These are phyloP conservation scores for Astrothelium macrocarpum DNA, from an alignment of 495 filamentous ascomycete genomes.

Conservation along the genomic window DNA sequence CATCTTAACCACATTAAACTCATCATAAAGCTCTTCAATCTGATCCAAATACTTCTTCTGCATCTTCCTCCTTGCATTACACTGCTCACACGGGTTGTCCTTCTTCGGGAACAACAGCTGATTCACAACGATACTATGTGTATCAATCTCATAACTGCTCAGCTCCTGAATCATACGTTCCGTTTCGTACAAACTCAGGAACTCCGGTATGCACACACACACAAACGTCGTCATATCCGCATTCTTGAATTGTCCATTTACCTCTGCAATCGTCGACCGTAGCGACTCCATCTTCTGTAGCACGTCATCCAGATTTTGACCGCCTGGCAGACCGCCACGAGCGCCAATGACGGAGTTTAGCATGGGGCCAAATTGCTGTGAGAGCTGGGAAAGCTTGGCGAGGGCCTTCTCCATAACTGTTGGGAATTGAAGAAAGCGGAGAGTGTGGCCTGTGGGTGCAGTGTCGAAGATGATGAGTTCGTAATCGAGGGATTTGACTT, in stretches of 20 bases:
- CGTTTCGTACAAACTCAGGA: conserved; percentile 94
- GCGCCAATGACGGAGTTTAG: conserved; percentile 83
- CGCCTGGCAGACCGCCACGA: conserved; percentile 76
- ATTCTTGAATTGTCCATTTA: conserved; percentile 97
- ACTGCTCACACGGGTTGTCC: conserved; percentile 84
- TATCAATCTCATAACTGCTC: conserved; percentile 86
- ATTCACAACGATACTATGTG: conserved; percentile 95
- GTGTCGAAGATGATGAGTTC: conserved; percentile 99
- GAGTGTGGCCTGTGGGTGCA: conserved; percentile 95
- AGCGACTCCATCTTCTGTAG: conserved; percentile 89
- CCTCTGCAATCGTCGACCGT: conserved; percentile 84
- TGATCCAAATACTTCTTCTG: conserved; percentile 99
- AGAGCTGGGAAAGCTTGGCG: conserved; percentile 89
- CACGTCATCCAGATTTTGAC: conserved; percentile 81
- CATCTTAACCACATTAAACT: conserved; percentile 99
- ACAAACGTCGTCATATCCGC: conserved; percentile 94
- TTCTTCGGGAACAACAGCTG: conserved; percentile 89
- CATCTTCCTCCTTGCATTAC: conserved; percentile 91
- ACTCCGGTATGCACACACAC: conserved; percentile 97
- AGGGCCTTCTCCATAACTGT: conserved; percentile 97
- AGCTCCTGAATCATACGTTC: conserved; percentile 99
- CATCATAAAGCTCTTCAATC: conserved; percentile 96
- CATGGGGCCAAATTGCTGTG: conserved; percentile 89
- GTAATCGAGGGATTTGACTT: conserved; percentile 98
- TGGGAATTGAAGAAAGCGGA: conserved; percentile 98